These are phyloP conservation scores for Spencermartinsiella europaea DNA, from an alignment of 805 yeast species.

Conservation along the genomic window DNA sequence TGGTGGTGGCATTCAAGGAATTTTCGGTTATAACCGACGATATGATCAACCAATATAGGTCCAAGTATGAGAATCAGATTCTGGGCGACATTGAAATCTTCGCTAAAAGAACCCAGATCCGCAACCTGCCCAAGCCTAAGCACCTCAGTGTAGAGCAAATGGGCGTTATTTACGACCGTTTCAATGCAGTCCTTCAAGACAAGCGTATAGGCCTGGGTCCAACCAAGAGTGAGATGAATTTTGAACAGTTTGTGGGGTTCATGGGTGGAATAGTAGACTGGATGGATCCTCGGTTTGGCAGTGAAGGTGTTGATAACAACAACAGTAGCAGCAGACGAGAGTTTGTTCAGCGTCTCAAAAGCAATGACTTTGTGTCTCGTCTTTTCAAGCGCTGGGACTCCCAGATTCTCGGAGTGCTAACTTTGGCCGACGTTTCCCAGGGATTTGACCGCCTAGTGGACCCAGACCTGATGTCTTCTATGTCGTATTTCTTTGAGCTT, in stretches of 20 bases:
- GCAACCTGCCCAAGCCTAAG: conserved; percentile 74
- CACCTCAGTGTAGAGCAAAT: conserved; percentile 54
- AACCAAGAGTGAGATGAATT: conserved; percentile 61
- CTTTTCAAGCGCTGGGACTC: conserved; percentile 70
- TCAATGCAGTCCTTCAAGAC: conserved; percentile 70
- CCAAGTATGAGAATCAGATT: conserved; percentile 67
- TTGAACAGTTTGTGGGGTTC: conserved; percentile 63
- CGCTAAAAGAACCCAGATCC: conserved; percentile 84
- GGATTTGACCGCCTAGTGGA: conserved; percentile 71
- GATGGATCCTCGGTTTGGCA: conserved; percentile 36
- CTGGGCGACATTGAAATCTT: conserved; percentile 82
- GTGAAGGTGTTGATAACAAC: conserved; percentile 1
- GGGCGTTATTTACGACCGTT: conserved; percentile 77
- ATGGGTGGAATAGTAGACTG: conserved; percentile 79
- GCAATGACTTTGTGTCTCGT: conserved; percentile 49
- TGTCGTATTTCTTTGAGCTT: conserved; percentile 72
- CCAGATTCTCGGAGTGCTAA: conserved; percentile 45
- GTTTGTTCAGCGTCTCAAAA: neutral
- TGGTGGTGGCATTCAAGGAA: conserved; percentile 90
- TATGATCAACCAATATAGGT: conserved; percentile 61
- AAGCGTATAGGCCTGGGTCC: conserved; percentile 44
- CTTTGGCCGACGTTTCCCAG: conserved; percentile 61
- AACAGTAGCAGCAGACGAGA: neutral
- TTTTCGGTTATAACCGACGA: conserved; percentile 76
- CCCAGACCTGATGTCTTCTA: conserved; percentile 68